Base-by-base conservation (phyloP, 805 yeast species). In the Yamadazyma akitaensis region DNA sequence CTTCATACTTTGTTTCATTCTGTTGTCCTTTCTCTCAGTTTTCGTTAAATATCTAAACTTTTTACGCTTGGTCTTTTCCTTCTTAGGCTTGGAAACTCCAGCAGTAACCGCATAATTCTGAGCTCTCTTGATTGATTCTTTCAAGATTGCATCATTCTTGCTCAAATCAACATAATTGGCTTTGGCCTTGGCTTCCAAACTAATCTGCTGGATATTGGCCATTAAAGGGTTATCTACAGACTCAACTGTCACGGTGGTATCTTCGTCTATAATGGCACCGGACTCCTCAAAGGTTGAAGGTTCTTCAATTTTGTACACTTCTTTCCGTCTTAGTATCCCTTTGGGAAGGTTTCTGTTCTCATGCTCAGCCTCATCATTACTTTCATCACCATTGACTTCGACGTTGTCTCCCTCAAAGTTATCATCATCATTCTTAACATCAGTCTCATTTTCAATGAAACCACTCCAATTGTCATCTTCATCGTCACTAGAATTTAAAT, bases 1-100 rank as follows among this genome's bases (percentile, higher is more conserved):
- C 43, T 37, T 51, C 18, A 41, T 14, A 33, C 53, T 65, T 42
- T 63, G 70, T 55, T 70, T 72, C 40, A 70, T 57, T 43, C 61
- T 60, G 47, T 70, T 70, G 19, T 66, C 74, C 49, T 70, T 81
- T 66, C 98, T 79, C 67, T 90, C 97, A 24, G 74, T 68, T 64
- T 89, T 88, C 42, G 94, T 80, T 63, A 91, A 75, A 57, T 91
- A 92, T 67, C 97, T 81, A 60, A 90, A 90, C 76, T 91, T 91
- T 67, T 75, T 79, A 51, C 63, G 66, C 47, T 65, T 66, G 10
- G 58, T 57, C 53, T 64, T 64, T 30, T 58, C 60, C 44, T 59
- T 53, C 30, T 33, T 35, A 25, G 72, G 66, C 54, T 80, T 77
- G 36, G 73, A 64, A 53, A 74, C 77, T 14, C 87, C 81, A 42